Evolutionary conservation across 2,329 filamentous ascomycete genomes (phyloP), one percentile per base, ranked within the genome.

Genomic region (Trichoderma atrobrunneum): DNA sequence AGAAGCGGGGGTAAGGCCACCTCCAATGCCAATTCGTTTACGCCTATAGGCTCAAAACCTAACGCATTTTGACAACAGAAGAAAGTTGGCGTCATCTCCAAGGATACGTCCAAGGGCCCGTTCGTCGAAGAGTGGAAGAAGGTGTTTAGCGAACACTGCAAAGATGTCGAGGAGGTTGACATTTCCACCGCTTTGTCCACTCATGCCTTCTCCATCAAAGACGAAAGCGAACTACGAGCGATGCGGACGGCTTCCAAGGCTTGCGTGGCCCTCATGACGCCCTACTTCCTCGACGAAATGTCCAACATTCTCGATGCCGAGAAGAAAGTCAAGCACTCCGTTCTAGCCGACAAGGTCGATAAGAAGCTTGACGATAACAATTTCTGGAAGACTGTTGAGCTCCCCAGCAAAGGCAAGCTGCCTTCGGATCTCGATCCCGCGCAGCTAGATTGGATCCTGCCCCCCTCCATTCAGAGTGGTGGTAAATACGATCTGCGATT

Each of bases 241-340:
- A 98, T 99, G 88, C 91, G 97, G 79, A 97, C 95, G 76, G 94
- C 95, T 5, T 96, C 96, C 70, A 93, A 96, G 79, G 95, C 96
- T 61, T 98, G 95, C 77, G 95, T 97, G 75, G 95, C 94, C 72
- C 86, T 98, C 73, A 97, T 98, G 91, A 94, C 94, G 65, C 94
- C 95, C 73, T 99, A 96, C 82, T 98, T 98, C 81, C 91, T 99
- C 75, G 96, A 99, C 79, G 95, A 98, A 81, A 98, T 99, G 95
- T 97, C 95, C 65, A 92, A 93, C 77, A 92, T 98, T 67, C 89
- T 99, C 73, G 96, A 99, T 79, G 92, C 95, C 76, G 97, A 98
- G 82, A 98, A 97, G 86, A 97, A 97, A 80, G 94, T 98, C 79
- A 96, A 94, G 74, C 96, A 99, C 83, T 93, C 91, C 75, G 87